Evolutionary conservation across 2,329 filamentous ascomycete genomes (phyloP), one percentile per base, ranked within the genome.

Genomic region (Exophiala sp.): DNA sequence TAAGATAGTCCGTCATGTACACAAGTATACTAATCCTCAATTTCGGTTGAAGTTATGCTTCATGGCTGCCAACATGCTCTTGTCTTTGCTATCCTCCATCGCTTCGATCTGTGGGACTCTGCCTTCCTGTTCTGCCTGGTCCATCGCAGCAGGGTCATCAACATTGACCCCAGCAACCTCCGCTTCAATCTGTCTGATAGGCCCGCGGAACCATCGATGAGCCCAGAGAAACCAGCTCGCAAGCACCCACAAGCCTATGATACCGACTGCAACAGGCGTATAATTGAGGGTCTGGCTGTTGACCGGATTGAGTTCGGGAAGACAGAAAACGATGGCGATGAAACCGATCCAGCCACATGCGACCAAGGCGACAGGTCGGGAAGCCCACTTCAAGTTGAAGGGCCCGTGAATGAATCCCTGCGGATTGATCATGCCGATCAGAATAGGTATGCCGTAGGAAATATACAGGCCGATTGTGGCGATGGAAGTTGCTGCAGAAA

Each of bases 391-490:
- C 0, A 84, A 73, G 60, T 81, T 77, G 63, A 83, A 83, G 0
- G 80, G 80, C 0, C 81, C 80, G 57, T 82, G 81, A 7, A 65
- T 68, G 64, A 83, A 83, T n/a, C 72, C 66, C 7, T 63, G 54
- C 36, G 76, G 74, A 66, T 78, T 81, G 47, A 83, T 67, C 4
- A 83, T 64, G 0, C 78, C 79, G 21, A 80, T 76, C 21, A 82
- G 64, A 43, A 82, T 81, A 0, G 81, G 81, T 18, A 82, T 71
- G 1, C 79, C 80, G 62, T 83, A 84, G 49, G 75, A 79, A 46
- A 83, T 74, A 60, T 83, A 83, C 2, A 84, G 70, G 0, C 80
- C 80, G 42, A 83, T 74, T 2, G 80, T 83, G 3, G 81, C 80
- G 56, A 83, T 83, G 8, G 76, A 80, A 1, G 81, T 83, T 2